Percentiles rank a stretch among this genome's conserved stretches.
Evolutionary conservation across 768 basidiomycete genomes (phyloP).

Genomic region (Suillus occidentalis): DNA sequence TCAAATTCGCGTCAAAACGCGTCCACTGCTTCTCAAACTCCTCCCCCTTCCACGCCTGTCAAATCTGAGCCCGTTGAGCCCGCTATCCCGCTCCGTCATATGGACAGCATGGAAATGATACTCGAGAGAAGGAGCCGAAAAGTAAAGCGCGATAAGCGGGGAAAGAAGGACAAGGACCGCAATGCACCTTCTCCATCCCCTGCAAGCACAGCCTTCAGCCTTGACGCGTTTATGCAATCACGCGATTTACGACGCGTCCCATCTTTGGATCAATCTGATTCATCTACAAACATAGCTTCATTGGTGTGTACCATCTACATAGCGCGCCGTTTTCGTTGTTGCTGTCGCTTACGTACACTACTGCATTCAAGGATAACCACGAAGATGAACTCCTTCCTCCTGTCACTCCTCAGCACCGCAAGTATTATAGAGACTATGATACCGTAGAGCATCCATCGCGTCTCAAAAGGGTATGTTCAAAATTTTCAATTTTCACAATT

Average conservation of each 20-base stretch:
- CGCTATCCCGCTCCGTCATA: conserved; percentile 50
- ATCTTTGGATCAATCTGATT: conserved; percentile 32
- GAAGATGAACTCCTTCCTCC: conserved; percentile 34
- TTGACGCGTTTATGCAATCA: conserved; percentile 51
- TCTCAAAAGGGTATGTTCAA: conserved; percentile 26
- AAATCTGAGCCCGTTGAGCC: conserved; percentile 61
- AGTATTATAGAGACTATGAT: conserved; percentile 54
- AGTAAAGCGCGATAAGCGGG: conserved; percentile 49
- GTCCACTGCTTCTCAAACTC: conserved; percentile 37
- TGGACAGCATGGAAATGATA: conserved; percentile 76
- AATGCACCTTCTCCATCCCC: conserved; percentile 54
- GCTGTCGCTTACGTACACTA: conserved; percentile 16
- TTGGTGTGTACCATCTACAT: conserved; percentile 41
- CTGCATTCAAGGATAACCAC: conserved; percentile 27
- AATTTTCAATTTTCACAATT: not conserved
- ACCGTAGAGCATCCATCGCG: conserved; percentile 32
- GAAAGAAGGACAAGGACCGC: conserved; percentile 48
- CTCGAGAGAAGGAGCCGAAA: conserved; percentile 68
- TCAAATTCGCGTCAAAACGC: conserved; percentile 51
- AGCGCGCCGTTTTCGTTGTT: conserved; percentile 24
- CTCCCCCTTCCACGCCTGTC: conserved; percentile 57
- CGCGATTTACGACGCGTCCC: conserved; percentile 52
- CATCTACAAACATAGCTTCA: conserved; percentile 23
- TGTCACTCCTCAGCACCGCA: conserved; percentile 59
- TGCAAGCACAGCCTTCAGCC: conserved; percentile 43